Conservation (phyloP, 148 eudicot genomes). For the Oxyria digyna region DNA sequence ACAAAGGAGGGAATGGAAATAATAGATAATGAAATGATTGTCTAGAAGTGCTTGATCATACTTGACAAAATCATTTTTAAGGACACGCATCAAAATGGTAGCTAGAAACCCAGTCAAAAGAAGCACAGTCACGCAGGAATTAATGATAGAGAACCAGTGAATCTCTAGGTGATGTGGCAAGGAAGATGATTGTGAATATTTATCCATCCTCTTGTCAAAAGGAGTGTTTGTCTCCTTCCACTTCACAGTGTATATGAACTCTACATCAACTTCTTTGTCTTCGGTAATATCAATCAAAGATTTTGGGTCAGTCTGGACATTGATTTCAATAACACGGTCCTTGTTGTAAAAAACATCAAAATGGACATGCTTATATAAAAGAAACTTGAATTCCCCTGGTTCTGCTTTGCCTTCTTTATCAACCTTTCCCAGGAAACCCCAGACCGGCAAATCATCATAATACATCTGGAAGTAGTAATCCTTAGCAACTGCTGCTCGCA, state of each 20-base stretch:
- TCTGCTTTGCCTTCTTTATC: conserved; percentile 15
- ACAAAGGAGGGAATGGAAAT: not conserved
- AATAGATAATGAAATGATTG: not conserved
- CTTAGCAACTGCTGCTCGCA: conserved; percentile 13
- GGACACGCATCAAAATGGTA: conserved; percentile 16
- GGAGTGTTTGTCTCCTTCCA: conserved; percentile 17
- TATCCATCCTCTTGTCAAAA: conserved; percentile 16
- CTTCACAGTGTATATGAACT: conserved; percentile 15
- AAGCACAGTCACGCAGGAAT: conserved; percentile 16
- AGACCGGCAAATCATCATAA: conserved; percentile 16
- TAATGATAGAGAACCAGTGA: conserved; percentile 16
- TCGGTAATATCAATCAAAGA: conserved; percentile 13
- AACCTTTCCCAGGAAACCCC: conserved; percentile 17
- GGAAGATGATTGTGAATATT: conserved; percentile 13
- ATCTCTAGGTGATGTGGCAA: conserved; percentile 15
- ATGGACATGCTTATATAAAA: conserved; percentile 13
- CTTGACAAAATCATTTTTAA: conserved; percentile 19
- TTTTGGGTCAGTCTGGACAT: conserved; percentile 13
- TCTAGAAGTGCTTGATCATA: conserved; percentile 4
- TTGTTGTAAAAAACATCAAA: conserved; percentile 15
- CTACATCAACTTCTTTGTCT: conserved; percentile 14
- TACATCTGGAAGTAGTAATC: conserved; percentile 17
- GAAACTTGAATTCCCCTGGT: conserved; percentile 10
- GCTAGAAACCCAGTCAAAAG: conserved; percentile 16
- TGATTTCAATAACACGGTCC: conserved; percentile 17